Evolutionary conservation across 2,329 filamentous ascomycete genomes (phyloP).

Genomic region (Colletotrichum shisoi): DNA sequence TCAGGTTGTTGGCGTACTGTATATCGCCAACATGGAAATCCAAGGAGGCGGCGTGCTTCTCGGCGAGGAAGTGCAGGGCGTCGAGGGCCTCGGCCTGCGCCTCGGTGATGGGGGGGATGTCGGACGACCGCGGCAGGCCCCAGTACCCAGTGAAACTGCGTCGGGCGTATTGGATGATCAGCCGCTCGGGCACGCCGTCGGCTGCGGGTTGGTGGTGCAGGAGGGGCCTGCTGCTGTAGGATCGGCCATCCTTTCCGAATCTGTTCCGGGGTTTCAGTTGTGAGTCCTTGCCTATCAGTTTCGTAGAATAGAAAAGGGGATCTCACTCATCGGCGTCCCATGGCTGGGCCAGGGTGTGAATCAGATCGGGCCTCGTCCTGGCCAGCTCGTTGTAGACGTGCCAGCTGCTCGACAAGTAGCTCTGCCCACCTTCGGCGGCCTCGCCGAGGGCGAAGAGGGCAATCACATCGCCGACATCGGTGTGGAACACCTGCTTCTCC

Average conservation of each 20-base stretch:
- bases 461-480: conserved; percentile 66
- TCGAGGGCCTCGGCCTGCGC: conserved; percentile 63
- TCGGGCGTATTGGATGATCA: conserved; percentile 68
- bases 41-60: conserved; percentile 55
- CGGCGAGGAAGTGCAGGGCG: conserved; percentile 59
- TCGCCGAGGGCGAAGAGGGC: conserved; percentile 65
- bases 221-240: conserved; percentile 60
- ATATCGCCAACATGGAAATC: conserved; percentile 62
- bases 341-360: conserved; percentile 62
- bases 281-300: background rate
- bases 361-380: conserved; percentile 64
- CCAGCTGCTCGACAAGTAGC: conserved; percentile 65
- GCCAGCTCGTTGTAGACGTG: conserved; percentile 70
- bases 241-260: conserved; percentile 58
- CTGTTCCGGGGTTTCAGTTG: conserved; percentile 45
- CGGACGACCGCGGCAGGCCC: conserved; percentile 59
- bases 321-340: conserved; percentile 58
- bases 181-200: conserved; percentile 56
- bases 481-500: conserved; percentile 71
- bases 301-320: conserved; percentile 13
- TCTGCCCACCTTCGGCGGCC: conserved; percentile 62
- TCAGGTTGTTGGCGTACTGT: conserved; percentile 64
- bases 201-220: conserved; percentile 64
- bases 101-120: conserved; percentile 65
- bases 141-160: conserved; percentile 66